phyloP scores from a whole-genome alignment of 305 asterid species.

The Petunia hybrid region DNA sequence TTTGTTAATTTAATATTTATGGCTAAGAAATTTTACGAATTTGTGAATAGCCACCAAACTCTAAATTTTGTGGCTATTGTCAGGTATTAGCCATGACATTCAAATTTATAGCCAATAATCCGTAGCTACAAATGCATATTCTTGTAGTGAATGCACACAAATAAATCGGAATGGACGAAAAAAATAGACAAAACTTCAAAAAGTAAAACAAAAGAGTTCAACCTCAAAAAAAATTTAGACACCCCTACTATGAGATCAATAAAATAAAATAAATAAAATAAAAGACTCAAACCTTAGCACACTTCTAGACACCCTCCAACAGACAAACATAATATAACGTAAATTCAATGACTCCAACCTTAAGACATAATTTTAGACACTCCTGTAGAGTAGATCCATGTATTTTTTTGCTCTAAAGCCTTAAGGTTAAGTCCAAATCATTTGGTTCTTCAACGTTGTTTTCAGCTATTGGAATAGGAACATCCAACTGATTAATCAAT shows the following conservation, averaged over 20 bases:
- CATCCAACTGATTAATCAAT: slow-evolving; percentile 17
- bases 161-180: neutral
- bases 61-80: too few relatives aligned
- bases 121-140: too few relatives aligned
- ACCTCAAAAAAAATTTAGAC: neutral
- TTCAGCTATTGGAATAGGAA: neutral
- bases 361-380: neutral
- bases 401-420: neutral
- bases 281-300: neutral
- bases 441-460: neutral
- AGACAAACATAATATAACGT: neutral
- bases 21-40: too few relatives aligned
- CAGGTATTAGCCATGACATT: too few relatives aligned
- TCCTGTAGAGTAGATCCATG: neutral
- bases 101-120: too few relatives aligned
- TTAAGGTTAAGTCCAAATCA: slow-evolving; percentile 15
- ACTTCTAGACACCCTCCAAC: neutral
- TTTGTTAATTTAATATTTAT: too few relatives aligned
- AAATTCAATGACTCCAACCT: neutral
- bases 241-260: neutral
- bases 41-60: too few relatives aligned
- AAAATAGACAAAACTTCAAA: too few relatives aligned
- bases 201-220: neutral
- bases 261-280: neutral
- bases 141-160: neutral